phyloP scores from a whole-genome alignment of 2,329 filamentous ascomycete species.

The Chrysosporium queenslandicum region DNA sequence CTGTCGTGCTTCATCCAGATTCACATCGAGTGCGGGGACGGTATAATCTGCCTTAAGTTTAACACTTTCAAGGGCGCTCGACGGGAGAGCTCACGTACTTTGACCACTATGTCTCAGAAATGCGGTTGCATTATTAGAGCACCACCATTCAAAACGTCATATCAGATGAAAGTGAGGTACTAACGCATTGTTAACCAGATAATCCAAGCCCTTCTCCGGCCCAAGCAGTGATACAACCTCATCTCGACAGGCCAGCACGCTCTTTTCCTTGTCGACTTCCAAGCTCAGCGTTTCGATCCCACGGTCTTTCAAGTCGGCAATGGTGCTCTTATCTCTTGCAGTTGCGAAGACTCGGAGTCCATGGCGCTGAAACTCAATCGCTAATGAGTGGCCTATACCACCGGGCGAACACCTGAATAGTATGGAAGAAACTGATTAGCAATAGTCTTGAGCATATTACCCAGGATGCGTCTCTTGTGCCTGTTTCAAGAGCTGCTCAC shows the following conservation, averaged over 20 bases:
- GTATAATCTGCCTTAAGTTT: slow-evolving; percentile 44
- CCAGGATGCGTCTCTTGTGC: too few species aligned
- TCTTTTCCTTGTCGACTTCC: slow-evolving; percentile 44
- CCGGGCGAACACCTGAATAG: slow-evolving; percentile 41
- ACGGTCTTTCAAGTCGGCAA: slow-evolving; percentile 40
- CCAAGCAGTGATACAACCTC: slow-evolving; percentile 40
- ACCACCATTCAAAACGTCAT: background rate
- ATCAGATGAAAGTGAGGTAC: slow-evolving; percentile 13
- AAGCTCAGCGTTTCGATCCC: slow-evolving; percentile 48
- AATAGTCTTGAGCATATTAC: too few species aligned
- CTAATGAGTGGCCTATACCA: slow-evolving; percentile 50
- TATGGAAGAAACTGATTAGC: background rate
- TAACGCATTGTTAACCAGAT: slow-evolving; percentile 50
- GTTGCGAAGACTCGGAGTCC: slow-evolving; percentile 51
- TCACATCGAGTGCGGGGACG: slow-evolving; percentile 47
- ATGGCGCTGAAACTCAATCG: slow-evolving; percentile 45
- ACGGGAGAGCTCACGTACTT: slow-evolving; percentile 11
- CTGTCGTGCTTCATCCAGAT: slow-evolving; percentile 38
- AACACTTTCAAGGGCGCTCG: too few species aligned
- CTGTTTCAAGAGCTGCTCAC: too few species aligned
- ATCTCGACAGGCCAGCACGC: slow-evolving; percentile 39
- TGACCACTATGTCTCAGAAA: slow-evolving; percentile 6
- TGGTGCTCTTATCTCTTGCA: slow-evolving; percentile 42
- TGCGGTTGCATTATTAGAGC: background rate
- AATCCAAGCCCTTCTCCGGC: slow-evolving; percentile 41